Evolutionary conservation across 371 early-diverging fungal species (phyloP).

Genomic region (Smittium culicis): DNA sequence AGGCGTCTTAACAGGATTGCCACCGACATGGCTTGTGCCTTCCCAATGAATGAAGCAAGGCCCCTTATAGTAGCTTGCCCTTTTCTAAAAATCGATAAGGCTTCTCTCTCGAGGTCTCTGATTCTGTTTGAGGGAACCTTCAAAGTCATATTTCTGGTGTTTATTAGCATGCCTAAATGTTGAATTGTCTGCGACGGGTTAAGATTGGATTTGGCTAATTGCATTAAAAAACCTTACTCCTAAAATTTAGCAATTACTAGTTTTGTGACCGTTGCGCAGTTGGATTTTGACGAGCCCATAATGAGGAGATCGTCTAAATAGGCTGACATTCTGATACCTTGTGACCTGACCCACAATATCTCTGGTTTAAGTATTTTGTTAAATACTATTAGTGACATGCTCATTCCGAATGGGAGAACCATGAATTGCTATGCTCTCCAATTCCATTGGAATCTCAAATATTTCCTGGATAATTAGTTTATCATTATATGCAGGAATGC

Average conservation of each 20-base stretch:
- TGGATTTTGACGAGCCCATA: background rate
- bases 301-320: background rate
- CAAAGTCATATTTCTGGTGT: background rate
- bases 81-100: background rate
- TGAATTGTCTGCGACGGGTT: background rate
- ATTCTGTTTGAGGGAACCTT: background rate
- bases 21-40: background rate
- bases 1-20: background rate
- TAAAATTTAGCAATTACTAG: no score
- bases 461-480: background rate
- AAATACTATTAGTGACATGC: background rate
- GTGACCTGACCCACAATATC: background rate
- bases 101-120: background rate
- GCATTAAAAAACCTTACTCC: background rate
- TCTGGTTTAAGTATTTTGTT: background rate
- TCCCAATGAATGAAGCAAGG: background rate
- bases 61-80: background rate
- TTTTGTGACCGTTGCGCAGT: background rate
- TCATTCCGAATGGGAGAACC: background rate
- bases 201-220: background rate
- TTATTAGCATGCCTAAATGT: background rate
- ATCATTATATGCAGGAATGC: background rate
- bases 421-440: background rate
- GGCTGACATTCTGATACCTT: background rate
- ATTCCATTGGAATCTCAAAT: background rate